Conservation (phyloP, 2,329 filamentous ascomycete genomes). For the Penicillium psychrosexuale region DNA sequence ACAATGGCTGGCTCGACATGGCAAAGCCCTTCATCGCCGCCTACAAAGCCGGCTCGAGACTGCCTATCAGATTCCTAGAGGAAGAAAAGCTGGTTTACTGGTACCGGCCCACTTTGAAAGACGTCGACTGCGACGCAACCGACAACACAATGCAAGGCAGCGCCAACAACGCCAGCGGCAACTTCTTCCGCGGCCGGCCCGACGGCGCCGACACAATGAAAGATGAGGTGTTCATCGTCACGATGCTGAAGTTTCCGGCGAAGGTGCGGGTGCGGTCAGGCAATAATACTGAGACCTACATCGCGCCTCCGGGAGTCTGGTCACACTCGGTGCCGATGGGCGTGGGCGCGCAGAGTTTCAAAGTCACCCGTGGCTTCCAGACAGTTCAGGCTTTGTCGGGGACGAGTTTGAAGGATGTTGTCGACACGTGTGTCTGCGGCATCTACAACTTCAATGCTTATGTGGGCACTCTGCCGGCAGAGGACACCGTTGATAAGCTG, state of each 20-base stretch:
- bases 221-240: slow-evolving; percentile 54
- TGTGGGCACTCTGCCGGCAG: slow-evolving; percentile 49
- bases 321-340: slow-evolving; percentile 49
- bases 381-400: slow-evolving; percentile 42
- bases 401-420: slow-evolving; percentile 52
- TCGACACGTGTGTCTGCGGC: slow-evolving; percentile 48
- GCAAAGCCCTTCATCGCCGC: slow-evolving; percentile 54
- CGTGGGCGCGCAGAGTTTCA: slow-evolving; percentile 49
- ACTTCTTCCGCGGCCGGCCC: slow-evolving; percentile 53
- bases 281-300: slow-evolving; percentile 43
- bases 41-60: slow-evolving; percentile 48
- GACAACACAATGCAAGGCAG: slow-evolving; percentile 48
- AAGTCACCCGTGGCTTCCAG: slow-evolving; percentile 42
- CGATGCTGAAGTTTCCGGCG: slow-evolving; percentile 48
- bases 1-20: slow-evolving; percentile 54
- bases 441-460: slow-evolving; percentile 59
- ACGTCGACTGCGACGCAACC: slow-evolving; percentile 51
- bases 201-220: slow-evolving; percentile 51
- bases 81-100: slow-evolving; percentile 55
- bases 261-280: slow-evolving; percentile 49
- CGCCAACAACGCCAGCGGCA: slow-evolving; percentile 47
- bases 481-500: slow-evolving; percentile 35
- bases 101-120: slow-evolving; percentile 52
- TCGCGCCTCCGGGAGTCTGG: slow-evolving; percentile 48
- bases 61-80: slow-evolving; percentile 39